These are phyloP conservation scores for Chenopodium album DNA, from an alignment of 148 eudicot genomes.

Conservation along the genomic window DNA sequence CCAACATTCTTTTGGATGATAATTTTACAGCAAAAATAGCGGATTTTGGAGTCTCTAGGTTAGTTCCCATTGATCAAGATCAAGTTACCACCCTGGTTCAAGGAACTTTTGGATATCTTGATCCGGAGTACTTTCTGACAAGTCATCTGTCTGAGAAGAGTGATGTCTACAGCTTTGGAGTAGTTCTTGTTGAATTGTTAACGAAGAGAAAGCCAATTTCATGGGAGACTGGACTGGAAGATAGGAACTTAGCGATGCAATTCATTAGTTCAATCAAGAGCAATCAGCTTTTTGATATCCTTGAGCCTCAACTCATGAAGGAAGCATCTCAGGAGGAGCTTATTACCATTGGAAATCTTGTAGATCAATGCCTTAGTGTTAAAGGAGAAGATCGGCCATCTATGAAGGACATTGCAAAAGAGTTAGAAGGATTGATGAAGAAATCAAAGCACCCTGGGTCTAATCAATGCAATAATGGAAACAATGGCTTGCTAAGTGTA, in stretches of 20 bases:
- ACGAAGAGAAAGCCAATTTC: slow-evolving; percentile 14
- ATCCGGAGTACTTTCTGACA: slow-evolving; percentile 29
- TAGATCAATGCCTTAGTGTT: slow-evolving; percentile 20
- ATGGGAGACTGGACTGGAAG: slow-evolving; percentile 7
- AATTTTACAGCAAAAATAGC: slow-evolving; percentile 26
- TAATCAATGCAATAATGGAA: neutral
- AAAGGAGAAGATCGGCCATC: slow-evolving; percentile 32
- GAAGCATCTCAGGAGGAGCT: slow-evolving; percentile 29
- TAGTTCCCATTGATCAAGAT: slow-evolving; percentile 23
- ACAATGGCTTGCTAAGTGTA: neutral
- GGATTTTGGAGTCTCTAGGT: slow-evolving; percentile 27
- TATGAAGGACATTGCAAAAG: slow-evolving; percentile 29
- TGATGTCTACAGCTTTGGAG: slow-evolving; percentile 29
- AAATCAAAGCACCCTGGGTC: neutral
- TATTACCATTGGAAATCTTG: slow-evolving; percentile 11
- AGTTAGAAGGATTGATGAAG: slow-evolving; percentile 10
- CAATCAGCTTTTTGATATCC: slow-evolving; percentile 14
- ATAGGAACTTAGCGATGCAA: slow-evolving; percentile 19
- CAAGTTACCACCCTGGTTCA: slow-evolving; percentile 28
- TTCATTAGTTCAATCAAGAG: slow-evolving; percentile 13
- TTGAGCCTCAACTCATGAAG: slow-evolving; percentile 20
- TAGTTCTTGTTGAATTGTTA: slow-evolving; percentile 20
- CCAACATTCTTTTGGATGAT: slow-evolving; percentile 29
- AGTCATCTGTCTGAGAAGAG: slow-evolving; percentile 23
- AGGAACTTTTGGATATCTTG: slow-evolving; percentile 31